Evolutionary conservation across 73 alveolate species (phyloP), one percentile per base, ranked within the genome.

Genomic region (Paramecium caudatum): DNA sequence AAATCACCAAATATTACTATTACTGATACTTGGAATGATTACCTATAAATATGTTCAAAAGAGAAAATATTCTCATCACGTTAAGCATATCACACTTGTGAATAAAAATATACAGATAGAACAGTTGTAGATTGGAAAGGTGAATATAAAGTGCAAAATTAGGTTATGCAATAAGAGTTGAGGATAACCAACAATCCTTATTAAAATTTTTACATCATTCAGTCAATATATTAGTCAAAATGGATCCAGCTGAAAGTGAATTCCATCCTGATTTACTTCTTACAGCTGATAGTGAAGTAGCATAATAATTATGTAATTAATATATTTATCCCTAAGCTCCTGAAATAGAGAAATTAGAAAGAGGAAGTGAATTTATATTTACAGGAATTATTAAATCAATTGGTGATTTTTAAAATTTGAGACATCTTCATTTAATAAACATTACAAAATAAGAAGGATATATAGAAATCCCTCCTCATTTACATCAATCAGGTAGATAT

Each of bases 261-360:
- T 74, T 74, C 19, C 88, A 74, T 74, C 88, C 88, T 37, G 88
- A 74, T 39, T 74, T 74, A 13, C 32, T 74, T 9, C 43, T 74
- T 17, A 74, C 88, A 21, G 88, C 88, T 39, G 88, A 74, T 74
- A 74, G 69, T 41, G 88, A 74, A 74, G 39, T 74, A 37, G 88
- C 88, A 0, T 3, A 15, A 8, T n/a, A 74, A 74, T 74, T 39
- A 17, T 41, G 84, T 68, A 68, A 34, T 34, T 34, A 32, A 1
- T n/a, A 25, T 30, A 32, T 13, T 7, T 32, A 33, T 25, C 9
- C 19, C 34, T 34, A 25, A 68, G 84, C 88, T 27, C 21, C 43
- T 4, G 62, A 74, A 43, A 74, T 74, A 36, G 88, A 74, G 13
- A 19, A 74, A 41, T 74, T 74, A 43, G 65, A 74, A 27, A 74